Base-by-base conservation (phyloP, 1,139 yeast species). In the Suhomyces coccinellae region DNA sequence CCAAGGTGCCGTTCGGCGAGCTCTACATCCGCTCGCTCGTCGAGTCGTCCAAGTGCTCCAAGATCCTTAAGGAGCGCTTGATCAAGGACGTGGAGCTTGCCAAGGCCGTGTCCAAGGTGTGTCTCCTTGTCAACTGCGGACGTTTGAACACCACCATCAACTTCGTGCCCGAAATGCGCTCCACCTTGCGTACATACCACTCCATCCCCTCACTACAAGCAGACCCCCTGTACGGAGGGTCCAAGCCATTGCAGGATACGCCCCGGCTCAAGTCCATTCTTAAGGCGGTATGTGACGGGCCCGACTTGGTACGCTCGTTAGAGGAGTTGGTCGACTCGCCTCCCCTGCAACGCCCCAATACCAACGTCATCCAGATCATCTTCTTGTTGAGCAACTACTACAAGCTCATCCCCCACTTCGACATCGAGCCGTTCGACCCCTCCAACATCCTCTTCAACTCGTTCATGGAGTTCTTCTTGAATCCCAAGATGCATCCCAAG, bases 121-220 rank as follows among this genome's bases (percentile, higher is more conserved):
- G 96, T 53, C 67, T 93, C 36, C 73, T 93, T 51, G 98, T 93
- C 24, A 93, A 93, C 61, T 83, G 90, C 38, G 98, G 98, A 4
- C 74, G 98, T 52, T 83, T 93, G 83, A 93, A 93, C 67, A 93
- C 99, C 2, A 93, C 98, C 5, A 84, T 93, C 43, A 91, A 91
- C 65, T 93, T 91, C 61, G 96, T 89, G 45, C 90, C 95, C n/a
- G 97, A 90, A 61, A 91, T 91, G 98, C 85, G 90, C 53, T 89
- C 97, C 0, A 93, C 91, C 51, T 73, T 91, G 54, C 75, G 98
- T 56, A 91, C 97, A 0, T 93, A 87, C 61, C 97, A 91, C 64
- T 87, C 96, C 12, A 88, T 93, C 32, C 99, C 99, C 0, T 82
- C 91, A 6, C 72, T 93, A 43, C 98, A 93, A 61, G 82, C 85